These are phyloP conservation scores for Desmodesmus armatus DNA, from an alignment of 139 green algal species.

Conservation along the genomic window DNA sequence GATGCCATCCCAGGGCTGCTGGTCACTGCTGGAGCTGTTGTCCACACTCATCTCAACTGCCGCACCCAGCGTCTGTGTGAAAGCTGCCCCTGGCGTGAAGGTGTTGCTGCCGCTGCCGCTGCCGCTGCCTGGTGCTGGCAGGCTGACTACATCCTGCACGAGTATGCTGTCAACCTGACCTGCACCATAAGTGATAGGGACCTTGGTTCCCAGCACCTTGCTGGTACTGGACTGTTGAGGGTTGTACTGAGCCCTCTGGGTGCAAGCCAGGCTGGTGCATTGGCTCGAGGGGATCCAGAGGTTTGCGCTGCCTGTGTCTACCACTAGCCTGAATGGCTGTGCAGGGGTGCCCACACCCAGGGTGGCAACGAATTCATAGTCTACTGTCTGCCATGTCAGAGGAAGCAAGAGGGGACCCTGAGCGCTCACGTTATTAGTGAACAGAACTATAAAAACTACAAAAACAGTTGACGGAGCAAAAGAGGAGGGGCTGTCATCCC, in stretches of 20 bases:
- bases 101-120: conserved; percentile 1
- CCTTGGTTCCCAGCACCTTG: not conserved
- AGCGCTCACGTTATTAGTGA: no score
- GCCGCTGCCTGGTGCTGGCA: not conserved
- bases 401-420: no score
- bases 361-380: not conserved
- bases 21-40: not conserved
- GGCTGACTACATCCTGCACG: not conserved
- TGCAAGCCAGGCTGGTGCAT: conserved; percentile 22
- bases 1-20: conserved; percentile 15
- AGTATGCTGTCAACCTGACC: not conserved
- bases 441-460: no score
- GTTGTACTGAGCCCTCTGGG: not conserved
- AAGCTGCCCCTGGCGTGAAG: not conserved
- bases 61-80: conserved; percentile 14
- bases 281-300: conserved; percentile 13
- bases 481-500: no score
- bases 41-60: not conserved
- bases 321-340: not conserved
- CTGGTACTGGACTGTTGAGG: not conserved
- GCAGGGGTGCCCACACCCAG: conserved; percentile 4
- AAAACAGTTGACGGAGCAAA: no score
- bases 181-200: not conserved
- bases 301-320: conserved; percentile 32
- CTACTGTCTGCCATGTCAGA: no score